These are phyloP conservation scores for Boehmeria nivea DNA, from an alignment of 306 rosid species.

Conservation along the genomic window DNA sequence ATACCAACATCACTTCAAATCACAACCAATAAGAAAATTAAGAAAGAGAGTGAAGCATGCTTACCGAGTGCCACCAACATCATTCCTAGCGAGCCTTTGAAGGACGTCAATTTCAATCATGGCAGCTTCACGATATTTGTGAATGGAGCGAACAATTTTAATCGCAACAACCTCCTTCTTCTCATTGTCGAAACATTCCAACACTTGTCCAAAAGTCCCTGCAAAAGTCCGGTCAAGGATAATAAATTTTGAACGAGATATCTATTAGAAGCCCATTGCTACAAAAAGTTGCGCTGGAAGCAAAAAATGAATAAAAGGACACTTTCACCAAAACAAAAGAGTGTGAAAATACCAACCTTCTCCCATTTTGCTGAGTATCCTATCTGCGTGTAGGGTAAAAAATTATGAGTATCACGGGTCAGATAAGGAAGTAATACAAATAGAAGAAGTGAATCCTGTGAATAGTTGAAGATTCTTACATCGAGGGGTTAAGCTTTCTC, in stretches of 20 bases:
- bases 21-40: slow-evolving; percentile 25
- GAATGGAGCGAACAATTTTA: slow-evolving; percentile 64
- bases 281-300: neutral
- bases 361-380: slow-evolving; percentile 73
- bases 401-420: neutral
- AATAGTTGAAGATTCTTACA: slow-evolving; percentile 32
- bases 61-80: slow-evolving; percentile 60
- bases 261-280: neutral
- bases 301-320: neutral
- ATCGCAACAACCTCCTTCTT: slow-evolving; percentile 67
- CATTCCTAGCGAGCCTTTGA: slow-evolving; percentile 60
- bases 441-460: no score
- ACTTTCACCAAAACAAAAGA: neutral
- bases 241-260: neutral
- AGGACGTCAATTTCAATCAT: slow-evolving; percentile 74
- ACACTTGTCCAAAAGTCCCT: slow-evolving; percentile 86
- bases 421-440: neutral
- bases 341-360: slow-evolving; percentile 45
- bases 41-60: slow-evolving; percentile 22
- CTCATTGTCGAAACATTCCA: slow-evolving; percentile 71
- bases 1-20: slow-evolving; percentile 49
- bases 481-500: slow-evolving; percentile 62
- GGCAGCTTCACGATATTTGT: slow-evolving; percentile 70
- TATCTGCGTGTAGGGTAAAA: slow-evolving; percentile 44
- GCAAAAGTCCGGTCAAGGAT: slow-evolving; percentile 17